Conservation (phyloP, 2,329 filamentous ascomycete genomes). For the Fusarium sp. region DNA sequence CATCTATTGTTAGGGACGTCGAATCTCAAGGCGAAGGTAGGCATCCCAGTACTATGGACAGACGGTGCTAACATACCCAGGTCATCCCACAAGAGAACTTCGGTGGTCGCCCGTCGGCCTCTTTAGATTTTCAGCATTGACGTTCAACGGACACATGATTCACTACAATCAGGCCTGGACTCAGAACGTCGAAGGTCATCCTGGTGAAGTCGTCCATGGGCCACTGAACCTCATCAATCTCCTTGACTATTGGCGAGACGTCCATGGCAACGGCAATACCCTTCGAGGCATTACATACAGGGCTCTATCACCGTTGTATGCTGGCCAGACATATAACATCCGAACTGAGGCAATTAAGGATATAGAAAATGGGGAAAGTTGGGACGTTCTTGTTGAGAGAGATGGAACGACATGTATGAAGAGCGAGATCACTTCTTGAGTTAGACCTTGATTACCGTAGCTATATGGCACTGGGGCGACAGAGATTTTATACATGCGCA, state of each 20-base stretch:
- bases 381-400: constrained; percentile 63
- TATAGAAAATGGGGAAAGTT: constrained; percentile 50
- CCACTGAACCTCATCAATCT: constrained; percentile 81
- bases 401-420: constrained; percentile 53
- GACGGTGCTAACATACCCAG: constrained; percentile 17
- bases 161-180: constrained; percentile 81
- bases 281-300: constrained; percentile 68
- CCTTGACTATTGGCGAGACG: constrained; percentile 73
- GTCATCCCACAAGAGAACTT: constrained; percentile 48
- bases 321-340: constrained; percentile 72
- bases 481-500: neutral
- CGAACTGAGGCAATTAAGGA: constrained; percentile 61
- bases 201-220: constrained; percentile 80
- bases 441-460: neutral
- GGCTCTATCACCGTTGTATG: constrained; percentile 77
- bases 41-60: accelerated
- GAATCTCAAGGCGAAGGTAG: constrained; percentile 19
- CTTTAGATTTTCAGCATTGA: constrained; percentile 86
- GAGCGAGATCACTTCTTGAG: constrained; percentile 45
- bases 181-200: constrained; percentile 74
- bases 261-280: constrained; percentile 50
- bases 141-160: constrained; percentile 88
- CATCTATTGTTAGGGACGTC: constrained; percentile 47
- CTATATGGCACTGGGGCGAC: neutral
- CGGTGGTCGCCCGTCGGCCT: constrained; percentile 65